Evolutionary conservation across 2,329 filamentous ascomycete genomes (phyloP).

Genomic region (Colletotrichum sp.): DNA sequence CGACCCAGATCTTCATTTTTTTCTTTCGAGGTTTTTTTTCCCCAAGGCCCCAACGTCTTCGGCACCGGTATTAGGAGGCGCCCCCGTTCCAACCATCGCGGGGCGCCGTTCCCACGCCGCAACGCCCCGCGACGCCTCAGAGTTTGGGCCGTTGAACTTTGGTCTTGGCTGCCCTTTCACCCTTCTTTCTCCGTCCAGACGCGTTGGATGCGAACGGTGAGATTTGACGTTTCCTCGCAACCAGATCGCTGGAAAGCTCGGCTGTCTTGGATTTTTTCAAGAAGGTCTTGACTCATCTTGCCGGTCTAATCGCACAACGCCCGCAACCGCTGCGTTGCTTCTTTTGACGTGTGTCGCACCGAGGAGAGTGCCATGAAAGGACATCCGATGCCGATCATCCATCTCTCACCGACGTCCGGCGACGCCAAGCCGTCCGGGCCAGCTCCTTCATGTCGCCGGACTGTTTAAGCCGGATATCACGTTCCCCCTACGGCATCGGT

Average conservation of each 20-base stretch:
- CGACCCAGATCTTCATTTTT: background rate
- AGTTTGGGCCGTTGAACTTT: background rate
- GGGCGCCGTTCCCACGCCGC: background rate
- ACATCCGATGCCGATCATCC: background rate
- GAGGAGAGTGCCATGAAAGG: background rate
- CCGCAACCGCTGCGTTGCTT: background rate
- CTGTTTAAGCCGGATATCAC: background rate
- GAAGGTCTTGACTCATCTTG: background rate
- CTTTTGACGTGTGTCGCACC: background rate
- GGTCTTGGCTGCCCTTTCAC: background rate
- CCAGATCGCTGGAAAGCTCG: background rate
- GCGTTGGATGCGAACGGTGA: background rate
- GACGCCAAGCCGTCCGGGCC: background rate
- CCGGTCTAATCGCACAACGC: accelerated
- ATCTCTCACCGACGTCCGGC: background rate
- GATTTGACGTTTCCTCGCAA: background rate
- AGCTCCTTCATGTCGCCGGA: background rate
- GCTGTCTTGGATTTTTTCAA: background rate
- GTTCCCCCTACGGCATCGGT: background rate
- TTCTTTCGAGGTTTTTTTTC: background rate
- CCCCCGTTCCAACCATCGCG: background rate
- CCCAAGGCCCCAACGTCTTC: background rate
- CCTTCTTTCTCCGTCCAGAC: background rate
- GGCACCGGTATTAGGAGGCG: background rate
- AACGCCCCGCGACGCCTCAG: background rate